These are phyloP conservation scores for Starmerella apis DNA, from an alignment of 805 yeast species.

Conservation along the genomic window DNA sequence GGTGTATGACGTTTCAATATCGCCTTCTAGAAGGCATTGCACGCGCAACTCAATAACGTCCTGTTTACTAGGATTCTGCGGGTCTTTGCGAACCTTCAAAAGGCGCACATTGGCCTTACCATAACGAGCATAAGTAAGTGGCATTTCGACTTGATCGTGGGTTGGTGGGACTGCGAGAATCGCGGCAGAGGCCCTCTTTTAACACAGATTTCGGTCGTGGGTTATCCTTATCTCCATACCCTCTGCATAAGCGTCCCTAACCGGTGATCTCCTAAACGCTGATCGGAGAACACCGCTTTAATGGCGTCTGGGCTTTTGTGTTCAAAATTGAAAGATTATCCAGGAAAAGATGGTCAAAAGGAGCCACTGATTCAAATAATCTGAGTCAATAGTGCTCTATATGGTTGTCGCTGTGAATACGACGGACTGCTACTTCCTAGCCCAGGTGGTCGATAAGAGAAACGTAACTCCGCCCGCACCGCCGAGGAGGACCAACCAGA, in stretches of 20 bases:
- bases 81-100: constrained; percentile 75
- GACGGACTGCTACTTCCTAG: not conserved
- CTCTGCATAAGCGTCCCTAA: constrained; percentile 5
- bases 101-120: constrained; percentile 92
- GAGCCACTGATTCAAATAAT: not conserved
- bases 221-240: not conserved
- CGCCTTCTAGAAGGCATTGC: constrained; percentile 62
- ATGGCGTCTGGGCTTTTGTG: not conserved
- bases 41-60: constrained; percentile 81
- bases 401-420: not conserved
- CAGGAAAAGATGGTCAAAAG: not conserved
- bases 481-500: not conserved
- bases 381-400: not conserved
- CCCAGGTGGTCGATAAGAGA: not conserved
- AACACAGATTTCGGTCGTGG: not conserved
- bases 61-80: constrained; percentile 60
- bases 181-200: not conserved
- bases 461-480: not conserved
- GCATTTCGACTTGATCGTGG: constrained; percentile 10
- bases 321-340: not conserved
- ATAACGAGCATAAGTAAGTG: constrained; percentile 36
- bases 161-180: not conserved
- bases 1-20: constrained; percentile 71
- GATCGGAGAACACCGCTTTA: not conserved
- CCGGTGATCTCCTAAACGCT: not conserved